Base-by-base conservation (phyloP, 1,284 basidiomycete genomes). In the Ceratobasidium sp. region DNA sequence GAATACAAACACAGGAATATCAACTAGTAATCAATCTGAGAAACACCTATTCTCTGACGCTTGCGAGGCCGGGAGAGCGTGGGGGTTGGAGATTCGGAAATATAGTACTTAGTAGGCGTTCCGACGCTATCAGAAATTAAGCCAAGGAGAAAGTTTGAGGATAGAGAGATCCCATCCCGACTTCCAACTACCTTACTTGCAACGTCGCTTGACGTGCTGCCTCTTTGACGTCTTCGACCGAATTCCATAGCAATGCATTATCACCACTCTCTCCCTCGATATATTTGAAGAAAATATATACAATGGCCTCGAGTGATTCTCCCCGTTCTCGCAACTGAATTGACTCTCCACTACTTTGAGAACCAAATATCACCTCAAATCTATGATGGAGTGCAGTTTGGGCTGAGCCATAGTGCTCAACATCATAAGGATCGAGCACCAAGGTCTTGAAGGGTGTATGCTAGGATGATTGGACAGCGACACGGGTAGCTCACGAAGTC, bases 211-310 rank as follows among this genome's bases (percentile, higher is more conserved):
- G 17, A 17, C 17, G 5, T 43, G 56, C 56, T 3, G 40, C 38
- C 13, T 40, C 20, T 12, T 45, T 64, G 8, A 64, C 15, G 25
- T 52, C 60, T n/a, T 50, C 32, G n/a, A 64, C 60, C 47, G 47
- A 64, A 13, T 38, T 64, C 60, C 60, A 64, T 3, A 64, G 32
- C 2, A 52, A 32, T 27, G 27, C 22, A n/a, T 64, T 64, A 7
- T 52, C 60, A 8, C 60, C 60, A 17, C 13, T 25, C 32, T 64
- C 47, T 27, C 60, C 60, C 5, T 17, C 25, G 8, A 64, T 50
- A 38, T 52, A 35, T 15, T 38, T 17, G 31, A 38, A 12, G 13
- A 64, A 50, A 5, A 52, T 25, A 17, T 64, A 17, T 2, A 62
- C 58, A 34, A 62, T 38, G 1, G 45, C 58, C 17, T 49, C 43